Evolutionary conservation across 2,329 filamentous ascomycete genomes (phyloP).

Genomic region (Golovinomyces cichoracearum): DNA sequence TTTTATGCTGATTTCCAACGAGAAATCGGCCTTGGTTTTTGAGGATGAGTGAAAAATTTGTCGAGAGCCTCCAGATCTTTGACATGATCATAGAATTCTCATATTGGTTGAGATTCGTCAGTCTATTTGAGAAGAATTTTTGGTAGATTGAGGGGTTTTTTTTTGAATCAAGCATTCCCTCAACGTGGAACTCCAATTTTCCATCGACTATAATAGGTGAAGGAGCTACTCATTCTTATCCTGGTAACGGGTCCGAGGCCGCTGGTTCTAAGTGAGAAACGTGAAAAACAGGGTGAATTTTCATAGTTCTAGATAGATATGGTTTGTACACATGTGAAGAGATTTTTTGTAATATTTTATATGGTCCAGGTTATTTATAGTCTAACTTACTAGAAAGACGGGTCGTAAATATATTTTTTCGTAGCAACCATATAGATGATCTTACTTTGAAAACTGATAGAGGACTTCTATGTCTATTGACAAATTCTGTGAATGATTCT

Average conservation of each 20-base stretch:
- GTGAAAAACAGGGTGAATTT: slow-evolving; percentile 2
- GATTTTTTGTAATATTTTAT: background rate
- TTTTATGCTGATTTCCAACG: too few relatives aligned
- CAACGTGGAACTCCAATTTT: background rate
- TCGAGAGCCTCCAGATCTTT: background rate
- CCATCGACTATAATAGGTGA: background rate
- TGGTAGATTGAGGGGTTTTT: background rate
- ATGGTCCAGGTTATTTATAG: background rate
- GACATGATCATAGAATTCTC: too few relatives aligned
- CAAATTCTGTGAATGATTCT: background rate
- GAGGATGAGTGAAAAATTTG: background rate
- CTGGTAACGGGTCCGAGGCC: background rate
- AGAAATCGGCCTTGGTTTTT: background rate
- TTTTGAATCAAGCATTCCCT: background rate
- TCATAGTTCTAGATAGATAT: background rate
- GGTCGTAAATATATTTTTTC: slow-evolving; percentile 1
- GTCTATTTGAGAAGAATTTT: background rate
- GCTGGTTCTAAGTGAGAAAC: slow-evolving; percentile 1
- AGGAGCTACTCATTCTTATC: background rate
- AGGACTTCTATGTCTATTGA: background rate
- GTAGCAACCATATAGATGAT: background rate
- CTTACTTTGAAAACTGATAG: background rate
- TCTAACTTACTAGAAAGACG: background rate
- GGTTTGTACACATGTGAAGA: background rate
- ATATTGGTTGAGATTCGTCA: background rate